These are phyloP conservation scores for Sextonia rubra DNA, from an alignment of 164 flowering plant species.

Conservation along the genomic window DNA sequence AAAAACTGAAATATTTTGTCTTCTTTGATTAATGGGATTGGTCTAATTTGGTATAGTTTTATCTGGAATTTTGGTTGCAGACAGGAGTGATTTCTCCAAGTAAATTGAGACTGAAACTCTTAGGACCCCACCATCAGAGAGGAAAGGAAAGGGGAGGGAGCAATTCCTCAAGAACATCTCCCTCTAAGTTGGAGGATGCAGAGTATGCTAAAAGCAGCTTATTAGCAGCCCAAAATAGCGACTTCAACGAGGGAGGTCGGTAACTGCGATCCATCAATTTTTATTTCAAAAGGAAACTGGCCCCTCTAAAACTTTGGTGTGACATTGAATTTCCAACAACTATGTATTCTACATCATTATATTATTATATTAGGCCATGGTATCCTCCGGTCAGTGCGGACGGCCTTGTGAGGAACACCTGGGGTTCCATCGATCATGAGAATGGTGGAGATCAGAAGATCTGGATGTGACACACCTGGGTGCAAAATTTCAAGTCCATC, in stretches of 20 bases:
- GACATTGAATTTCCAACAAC: neutral
- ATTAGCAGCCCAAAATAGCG: constrained; percentile 38
- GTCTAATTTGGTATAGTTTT: neutral
- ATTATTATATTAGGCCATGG: too few relatives aligned
- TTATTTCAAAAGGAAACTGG: neutral
- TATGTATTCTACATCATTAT: too few relatives aligned
- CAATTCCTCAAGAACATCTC: constrained; percentile 84
- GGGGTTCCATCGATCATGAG: too few relatives aligned
- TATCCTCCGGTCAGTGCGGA: too few relatives aligned
- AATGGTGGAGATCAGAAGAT: too few relatives aligned
- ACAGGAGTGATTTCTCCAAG: constrained; percentile 84
- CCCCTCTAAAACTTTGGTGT: neutral
- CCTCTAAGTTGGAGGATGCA: constrained; percentile 62
- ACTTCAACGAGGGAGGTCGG: constrained; percentile 44
- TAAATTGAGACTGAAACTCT: constrained; percentile 84
- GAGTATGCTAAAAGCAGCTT: constrained; percentile 65
- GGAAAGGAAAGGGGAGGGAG: constrained; percentile 53
- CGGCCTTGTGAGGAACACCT: too few relatives aligned
- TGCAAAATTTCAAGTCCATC: too few relatives aligned
- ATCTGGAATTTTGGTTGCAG: constrained; percentile 30
- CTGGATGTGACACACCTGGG: too few relatives aligned
- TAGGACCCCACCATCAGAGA: constrained; percentile 51
- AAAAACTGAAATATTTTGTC: too few relatives aligned
- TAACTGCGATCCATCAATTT: neutral
- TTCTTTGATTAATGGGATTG: neutral